Conservation (phyloP, 805 yeast genomes). For the Wickerhamomyces rabaulensis region DNA sequence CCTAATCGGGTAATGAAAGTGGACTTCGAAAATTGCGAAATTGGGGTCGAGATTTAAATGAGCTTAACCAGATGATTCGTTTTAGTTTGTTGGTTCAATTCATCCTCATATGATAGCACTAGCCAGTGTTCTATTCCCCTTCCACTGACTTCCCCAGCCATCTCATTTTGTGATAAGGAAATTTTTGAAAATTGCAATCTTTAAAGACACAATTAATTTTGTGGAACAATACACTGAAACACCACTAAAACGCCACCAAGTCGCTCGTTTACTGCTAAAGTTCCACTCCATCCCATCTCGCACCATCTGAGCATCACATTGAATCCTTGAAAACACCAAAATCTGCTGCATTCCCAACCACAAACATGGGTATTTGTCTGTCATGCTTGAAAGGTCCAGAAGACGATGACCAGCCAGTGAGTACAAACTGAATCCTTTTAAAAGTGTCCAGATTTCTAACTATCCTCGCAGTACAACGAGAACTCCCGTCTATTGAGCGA, state of each 20-base stretch:
- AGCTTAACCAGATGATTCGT: too few species aligned
- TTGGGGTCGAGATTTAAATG: too few species aligned
- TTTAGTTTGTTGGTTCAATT: too few species aligned
- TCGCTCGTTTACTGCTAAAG: background rate
- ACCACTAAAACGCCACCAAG: background rate
- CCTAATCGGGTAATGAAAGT: conserved; percentile 8
- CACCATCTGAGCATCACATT: background rate
- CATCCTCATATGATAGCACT: too few species aligned
- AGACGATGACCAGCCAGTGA: conserved; percentile 35
- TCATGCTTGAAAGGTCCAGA: conserved; percentile 36
- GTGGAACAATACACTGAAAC: too few species aligned
- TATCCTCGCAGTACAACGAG: conserved; percentile 28
- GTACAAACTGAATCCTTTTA: conserved; percentile 12
- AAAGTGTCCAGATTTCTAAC: background rate
- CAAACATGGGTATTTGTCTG: conserved; percentile 42
- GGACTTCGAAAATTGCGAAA: background rate
- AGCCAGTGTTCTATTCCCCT: too few species aligned
- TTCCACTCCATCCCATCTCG: background rate
- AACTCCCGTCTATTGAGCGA: conserved; percentile 27
- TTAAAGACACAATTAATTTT: background rate
- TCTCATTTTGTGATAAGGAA: background rate
- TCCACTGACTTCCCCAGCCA: too few species aligned
- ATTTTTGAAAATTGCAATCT: background rate
- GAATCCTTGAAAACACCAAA: background rate
- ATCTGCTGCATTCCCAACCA: too few species aligned